phyloP scores from a whole-genome alignment of 805 yeast genomes.

The Wilhelminamyces savonicus region DNA sequence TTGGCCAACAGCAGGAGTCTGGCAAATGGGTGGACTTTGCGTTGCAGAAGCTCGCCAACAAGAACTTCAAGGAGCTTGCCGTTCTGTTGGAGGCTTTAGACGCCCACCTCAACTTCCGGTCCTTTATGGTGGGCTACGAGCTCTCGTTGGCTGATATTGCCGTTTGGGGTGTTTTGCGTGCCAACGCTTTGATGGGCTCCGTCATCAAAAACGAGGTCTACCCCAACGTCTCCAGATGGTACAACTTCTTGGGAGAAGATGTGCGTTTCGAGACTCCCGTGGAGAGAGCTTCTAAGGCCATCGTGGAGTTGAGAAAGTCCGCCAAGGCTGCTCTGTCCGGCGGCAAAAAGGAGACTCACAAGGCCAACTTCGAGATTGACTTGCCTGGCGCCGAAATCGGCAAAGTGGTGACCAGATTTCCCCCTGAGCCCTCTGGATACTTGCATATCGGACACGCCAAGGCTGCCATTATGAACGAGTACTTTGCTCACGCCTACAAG shows the following conservation, averaged over 20 bases:
- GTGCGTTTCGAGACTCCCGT: conserved; percentile 63
- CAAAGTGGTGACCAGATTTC: conserved; percentile 96
- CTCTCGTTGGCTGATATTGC: conserved; percentile 76
- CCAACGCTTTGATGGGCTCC: conserved; percentile 90
- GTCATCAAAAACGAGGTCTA: conserved; percentile 79
- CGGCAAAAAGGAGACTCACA: conserved; percentile 80
- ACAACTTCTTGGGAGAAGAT: conserved; percentile 55
- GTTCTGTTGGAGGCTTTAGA: conserved; percentile 76
- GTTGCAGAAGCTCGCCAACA: conserved; percentile 59
- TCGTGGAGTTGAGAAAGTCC: conserved; percentile 67
- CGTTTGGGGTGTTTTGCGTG: conserved; percentile 89
- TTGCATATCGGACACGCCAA: conserved; percentile 99
- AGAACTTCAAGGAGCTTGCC: conserved; percentile 84
- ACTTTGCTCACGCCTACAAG: conserved; percentile 91
- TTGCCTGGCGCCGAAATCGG: conserved; percentile 89
- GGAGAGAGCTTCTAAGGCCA: conserved; percentile 59
- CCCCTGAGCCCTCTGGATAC: conserved; percentile 99
- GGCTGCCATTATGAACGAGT: conserved; percentile 94
- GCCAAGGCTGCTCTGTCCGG: conserved; percentile 43
- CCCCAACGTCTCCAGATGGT: conserved; percentile 91
- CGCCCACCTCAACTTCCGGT: conserved; percentile 75
- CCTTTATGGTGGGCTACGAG: conserved; percentile 66
- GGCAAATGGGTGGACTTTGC: conserved; percentile 65
- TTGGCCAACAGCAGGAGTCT: conserved; percentile 25
- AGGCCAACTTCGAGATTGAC: conserved; percentile 93